Percentiles rank a stretch among this genome's conserved stretches.
Conservation (phyloP, 257 asterid genomes). For the Linderniella brevidens region DNA sequence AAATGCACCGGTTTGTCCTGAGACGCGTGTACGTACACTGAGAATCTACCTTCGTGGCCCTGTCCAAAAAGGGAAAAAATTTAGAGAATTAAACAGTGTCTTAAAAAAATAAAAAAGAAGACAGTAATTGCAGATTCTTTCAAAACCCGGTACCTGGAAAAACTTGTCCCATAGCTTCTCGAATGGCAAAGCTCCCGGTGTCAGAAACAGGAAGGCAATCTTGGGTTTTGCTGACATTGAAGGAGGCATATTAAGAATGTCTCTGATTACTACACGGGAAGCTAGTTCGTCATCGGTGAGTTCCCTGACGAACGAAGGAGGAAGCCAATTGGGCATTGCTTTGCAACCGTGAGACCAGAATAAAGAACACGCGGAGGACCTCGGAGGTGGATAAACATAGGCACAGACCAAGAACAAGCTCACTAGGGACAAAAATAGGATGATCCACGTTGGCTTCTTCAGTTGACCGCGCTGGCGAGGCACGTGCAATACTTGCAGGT, state of each 20-base stretch:
- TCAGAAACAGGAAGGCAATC: slow-evolving; percentile 86
- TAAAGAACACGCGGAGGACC: slow-evolving; percentile 69
- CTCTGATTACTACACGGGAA: slow-evolving; percentile 75
- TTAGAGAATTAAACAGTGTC: not conserved
- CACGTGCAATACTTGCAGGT: slow-evolving; percentile 53
- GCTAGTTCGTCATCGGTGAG: slow-evolving; percentile 78
- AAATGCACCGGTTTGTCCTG: slow-evolving; percentile 86
- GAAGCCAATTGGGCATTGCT: slow-evolving; percentile 60
- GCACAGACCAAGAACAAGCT: slow-evolving; percentile 80
- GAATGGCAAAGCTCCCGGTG: slow-evolving; percentile 93
- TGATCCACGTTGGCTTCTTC: slow-evolving; percentile 92
- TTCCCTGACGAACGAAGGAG: slow-evolving; percentile 68
- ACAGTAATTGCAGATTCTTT: not conserved
- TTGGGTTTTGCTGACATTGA: slow-evolving; percentile 35
- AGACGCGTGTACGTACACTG: slow-evolving; percentile 95
- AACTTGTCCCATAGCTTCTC: slow-evolving; percentile 96
- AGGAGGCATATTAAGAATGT: slow-evolving; percentile 51
- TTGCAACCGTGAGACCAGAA: slow-evolving; percentile 76
- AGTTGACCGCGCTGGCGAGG: slow-evolving; percentile 76
- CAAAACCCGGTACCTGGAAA: slow-evolving; percentile 52
- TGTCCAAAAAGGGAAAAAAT: slow-evolving; percentile 20
- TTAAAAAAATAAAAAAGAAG: not conserved
- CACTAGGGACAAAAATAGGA: slow-evolving; percentile 69
- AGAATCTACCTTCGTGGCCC: slow-evolving; percentile 97
- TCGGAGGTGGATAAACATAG: slow-evolving; percentile 78